Percentiles rank a stretch among this genome's conserved stretches.
Evolutionary conservation across 208 protist species (phyloP).

Genomic region (Crithidia thermophila): DNA sequence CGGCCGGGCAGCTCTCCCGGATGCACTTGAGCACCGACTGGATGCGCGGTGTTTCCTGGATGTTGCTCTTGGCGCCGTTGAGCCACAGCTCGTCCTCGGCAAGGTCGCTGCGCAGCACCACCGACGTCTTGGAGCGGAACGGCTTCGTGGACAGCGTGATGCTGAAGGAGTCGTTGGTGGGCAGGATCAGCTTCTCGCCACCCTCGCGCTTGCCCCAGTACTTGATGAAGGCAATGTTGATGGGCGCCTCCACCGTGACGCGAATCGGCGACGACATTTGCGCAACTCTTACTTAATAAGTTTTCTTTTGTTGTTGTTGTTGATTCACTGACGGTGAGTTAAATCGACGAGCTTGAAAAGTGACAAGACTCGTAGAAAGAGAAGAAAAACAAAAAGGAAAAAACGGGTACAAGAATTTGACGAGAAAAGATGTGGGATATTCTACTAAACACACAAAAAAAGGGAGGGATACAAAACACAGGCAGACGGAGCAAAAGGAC

Average conservation of each 20-base stretch:
- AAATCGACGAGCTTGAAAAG: too few relatives aligned
- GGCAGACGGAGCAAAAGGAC: background rate
- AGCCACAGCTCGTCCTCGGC: constrained; percentile 93
- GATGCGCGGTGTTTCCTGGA: constrained; percentile 68
- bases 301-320: background rate
- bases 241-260: constrained; percentile 94
- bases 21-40: constrained; percentile 77
- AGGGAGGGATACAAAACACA: background rate
- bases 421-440: background rate
- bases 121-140: constrained; percentile 96
- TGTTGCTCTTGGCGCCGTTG: constrained; percentile 92
- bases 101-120: constrained; percentile 70
- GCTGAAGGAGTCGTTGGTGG: constrained; percentile 97
- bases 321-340: too few relatives aligned
- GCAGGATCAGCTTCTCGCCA: constrained; percentile 91
- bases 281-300: background rate
- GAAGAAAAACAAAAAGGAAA: background rate
- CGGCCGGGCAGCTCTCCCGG: constrained; percentile 48
- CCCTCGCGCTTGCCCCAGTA: constrained; percentile 99
- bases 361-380: too few relatives aligned
- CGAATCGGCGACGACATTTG: constrained; percentile 32
- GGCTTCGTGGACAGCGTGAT: constrained; percentile 95
- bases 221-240: constrained; percentile 99
- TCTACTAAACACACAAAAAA: background rate
- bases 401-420: background rate